These are phyloP conservation scores for Emericellopsis atlantica DNA, from an alignment of 2,329 filamentous ascomycete genomes.

Conservation along the genomic window DNA sequence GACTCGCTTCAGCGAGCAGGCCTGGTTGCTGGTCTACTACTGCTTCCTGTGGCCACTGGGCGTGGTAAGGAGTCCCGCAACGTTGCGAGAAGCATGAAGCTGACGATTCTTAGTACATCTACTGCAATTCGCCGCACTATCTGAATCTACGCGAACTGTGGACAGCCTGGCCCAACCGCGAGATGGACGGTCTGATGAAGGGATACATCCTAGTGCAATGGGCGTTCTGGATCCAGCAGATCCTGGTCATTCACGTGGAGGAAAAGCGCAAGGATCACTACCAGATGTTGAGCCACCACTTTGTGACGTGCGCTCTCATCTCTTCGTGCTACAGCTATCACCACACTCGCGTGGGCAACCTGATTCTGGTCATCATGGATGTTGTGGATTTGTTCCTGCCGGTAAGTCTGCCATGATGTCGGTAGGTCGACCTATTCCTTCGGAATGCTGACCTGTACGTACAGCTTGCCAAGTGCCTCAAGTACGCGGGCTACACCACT, in stretches of 20 bases:
- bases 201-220: slow-evolving; percentile 84
- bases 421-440: background rate
- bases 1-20: slow-evolving; percentile 85
- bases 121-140: slow-evolving; percentile 66
- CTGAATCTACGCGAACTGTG: slow-evolving; percentile 68
- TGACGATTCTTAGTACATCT: slow-evolving; percentile 52
- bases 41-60: slow-evolving; percentile 70
- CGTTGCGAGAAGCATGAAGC: background rate
- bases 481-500: slow-evolving; percentile 68
- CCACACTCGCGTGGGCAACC: slow-evolving; percentile 74
- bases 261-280: slow-evolving; percentile 87
- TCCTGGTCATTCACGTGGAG: slow-evolving; percentile 89
- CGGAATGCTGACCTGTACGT: background rate
- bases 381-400: slow-evolving; percentile 80
- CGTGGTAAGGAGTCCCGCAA: slow-evolving; percentile 41
- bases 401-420: slow-evolving; percentile 34
- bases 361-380: slow-evolving; percentile 89
- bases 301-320: slow-evolving; percentile 76
- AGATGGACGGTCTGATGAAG: slow-evolving; percentile 65
- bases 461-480: slow-evolving; percentile 82
- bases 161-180: slow-evolving; percentile 71
- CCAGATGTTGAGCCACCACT: slow-evolving; percentile 93
- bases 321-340: slow-evolving; percentile 76
- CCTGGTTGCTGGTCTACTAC: slow-evolving; percentile 82
- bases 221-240: slow-evolving; percentile 88